A percentile compares a stretch with the other conserved stretches of the same genome.
phyloP scores from a whole-genome alignment of 2,329 filamentous ascomycete species.

The Penicillium olsonii region DNA sequence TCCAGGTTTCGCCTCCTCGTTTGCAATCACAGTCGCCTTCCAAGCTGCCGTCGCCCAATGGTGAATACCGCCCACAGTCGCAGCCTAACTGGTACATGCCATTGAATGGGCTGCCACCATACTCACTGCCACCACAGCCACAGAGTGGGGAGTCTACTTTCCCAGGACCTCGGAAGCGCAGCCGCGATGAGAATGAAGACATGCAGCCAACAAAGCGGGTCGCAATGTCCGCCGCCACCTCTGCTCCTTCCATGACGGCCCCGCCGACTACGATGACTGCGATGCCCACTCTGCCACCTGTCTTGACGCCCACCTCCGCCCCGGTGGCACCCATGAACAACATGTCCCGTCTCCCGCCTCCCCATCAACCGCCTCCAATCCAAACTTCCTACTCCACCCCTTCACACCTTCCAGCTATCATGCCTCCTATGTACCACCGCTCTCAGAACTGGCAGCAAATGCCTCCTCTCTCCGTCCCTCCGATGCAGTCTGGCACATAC shows the following conservation, averaged over 20 bases:
- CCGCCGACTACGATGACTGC: constrained; percentile 27
- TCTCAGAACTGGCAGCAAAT: constrained; percentile 54
- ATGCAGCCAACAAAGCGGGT: constrained; percentile 60
- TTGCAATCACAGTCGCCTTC: constrained; percentile 35
- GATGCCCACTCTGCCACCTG: constrained; percentile 36
- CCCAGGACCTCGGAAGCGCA: constrained; percentile 56
- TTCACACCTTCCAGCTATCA: constrained; percentile 66
- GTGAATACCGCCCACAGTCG: constrained; percentile 29
- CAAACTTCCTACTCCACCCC: constrained; percentile 55
- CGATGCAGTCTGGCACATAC: constrained; percentile 32
- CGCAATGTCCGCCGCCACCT: constrained; percentile 26
- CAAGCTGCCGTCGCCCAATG: constrained; percentile 43
- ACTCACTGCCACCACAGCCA: constrained; percentile 27
- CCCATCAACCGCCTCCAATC: constrained; percentile 71
- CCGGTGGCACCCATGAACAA: constrained; percentile 36
- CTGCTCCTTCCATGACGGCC: constrained; percentile 27
- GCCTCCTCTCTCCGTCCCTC: constrained; percentile 34
- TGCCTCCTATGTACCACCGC: constrained; percentile 72
- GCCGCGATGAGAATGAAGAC: constrained; percentile 55
- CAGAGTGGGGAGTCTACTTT: constrained; percentile 17
- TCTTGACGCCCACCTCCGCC: constrained; percentile 35
- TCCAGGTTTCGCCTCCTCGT: constrained; percentile 38
- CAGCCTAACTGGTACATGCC: constrained; percentile 33
- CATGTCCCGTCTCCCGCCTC: constrained; percentile 64
- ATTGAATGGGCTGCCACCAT: constrained; percentile 24